phyloP scores from a whole-genome alignment of 441 rosid species.

The Populus hybrid region DNA sequence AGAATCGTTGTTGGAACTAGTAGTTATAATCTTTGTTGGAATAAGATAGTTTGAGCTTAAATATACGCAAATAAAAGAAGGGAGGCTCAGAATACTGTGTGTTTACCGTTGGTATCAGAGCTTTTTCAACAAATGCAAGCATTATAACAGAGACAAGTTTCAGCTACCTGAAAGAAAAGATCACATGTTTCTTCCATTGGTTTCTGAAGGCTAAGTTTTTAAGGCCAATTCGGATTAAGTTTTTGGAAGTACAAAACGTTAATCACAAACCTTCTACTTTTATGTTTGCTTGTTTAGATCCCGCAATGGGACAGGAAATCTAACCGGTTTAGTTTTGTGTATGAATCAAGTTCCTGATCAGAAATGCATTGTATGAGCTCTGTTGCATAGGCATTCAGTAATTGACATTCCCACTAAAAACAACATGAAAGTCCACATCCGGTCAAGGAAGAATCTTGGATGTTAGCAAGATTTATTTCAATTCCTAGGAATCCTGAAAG shows the following conservation, averaged over 20 bases:
- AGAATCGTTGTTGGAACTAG: too few relatives aligned
- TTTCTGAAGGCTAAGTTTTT: not conserved
- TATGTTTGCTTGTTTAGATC: constrained; percentile 7
- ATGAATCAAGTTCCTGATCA: not conserved
- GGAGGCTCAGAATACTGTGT: too few relatives aligned
- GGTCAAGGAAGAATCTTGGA: not conserved
- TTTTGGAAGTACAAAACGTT: not conserved
- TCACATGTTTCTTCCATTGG: too few relatives aligned
- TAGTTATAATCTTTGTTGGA: too few relatives aligned
- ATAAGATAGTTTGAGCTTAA: too few relatives aligned
- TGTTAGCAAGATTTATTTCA: not conserved
- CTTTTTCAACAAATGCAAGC: too few relatives aligned
- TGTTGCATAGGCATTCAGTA: not conserved
- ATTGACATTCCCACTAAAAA: not conserved
- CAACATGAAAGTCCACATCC: not conserved
- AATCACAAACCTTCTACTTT: not conserved
- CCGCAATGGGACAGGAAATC: not conserved
- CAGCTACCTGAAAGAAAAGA: too few relatives aligned
- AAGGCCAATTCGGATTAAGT: not conserved
- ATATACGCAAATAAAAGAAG: too few relatives aligned
- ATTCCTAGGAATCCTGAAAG: not conserved
- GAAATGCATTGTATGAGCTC: not conserved
- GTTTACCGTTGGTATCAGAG: too few relatives aligned
- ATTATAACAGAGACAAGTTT: too few relatives aligned
- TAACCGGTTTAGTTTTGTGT: too few relatives aligned